Percentiles rank a stretch among this genome's conserved stretches.
Evolutionary conservation across 2,329 filamentous ascomycete species (phyloP).

Genomic region (Scedosporium minutisporum): DNA sequence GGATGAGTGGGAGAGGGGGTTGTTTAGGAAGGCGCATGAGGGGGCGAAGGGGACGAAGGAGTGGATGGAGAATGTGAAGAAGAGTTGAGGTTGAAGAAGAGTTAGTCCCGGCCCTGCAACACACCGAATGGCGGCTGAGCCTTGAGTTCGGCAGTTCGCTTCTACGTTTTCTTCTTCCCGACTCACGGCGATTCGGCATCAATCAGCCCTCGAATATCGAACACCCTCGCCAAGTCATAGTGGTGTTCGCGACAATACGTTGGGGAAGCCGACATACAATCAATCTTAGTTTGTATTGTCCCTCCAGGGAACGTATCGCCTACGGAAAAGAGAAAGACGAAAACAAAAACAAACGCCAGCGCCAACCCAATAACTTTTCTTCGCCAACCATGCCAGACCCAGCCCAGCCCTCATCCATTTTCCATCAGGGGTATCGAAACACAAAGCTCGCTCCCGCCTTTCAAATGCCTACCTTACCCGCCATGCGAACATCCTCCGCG

Average conservation of each 20-base stretch:
- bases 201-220: no score
- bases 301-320: background rate
- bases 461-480: no score
- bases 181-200: no score
- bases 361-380: background rate
- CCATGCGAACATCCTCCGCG: no score
- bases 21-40: slow-evolving; percentile 68
- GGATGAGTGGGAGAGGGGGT: slow-evolving; percentile 76
- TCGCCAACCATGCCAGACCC: background rate
- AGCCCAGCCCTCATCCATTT: background rate
- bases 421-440: background rate
- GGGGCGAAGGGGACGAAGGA: slow-evolving; percentile 59
- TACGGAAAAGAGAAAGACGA: background rate
- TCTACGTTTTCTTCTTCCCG: no score
- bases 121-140: no score
- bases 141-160: no score
- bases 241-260: background rate
- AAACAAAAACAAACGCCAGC: background rate
- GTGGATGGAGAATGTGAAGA: slow-evolving; percentile 54
- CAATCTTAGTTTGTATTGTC: background rate
- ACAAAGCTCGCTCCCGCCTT: background rate
- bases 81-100: slow-evolving; percentile 15
- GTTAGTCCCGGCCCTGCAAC: no score
- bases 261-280: background rate
- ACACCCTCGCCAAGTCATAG: no score